These are phyloP conservation scores for Scedosporium boydii DNA, from an alignment of 2,329 filamentous ascomycete species.

Conservation along the genomic window DNA sequence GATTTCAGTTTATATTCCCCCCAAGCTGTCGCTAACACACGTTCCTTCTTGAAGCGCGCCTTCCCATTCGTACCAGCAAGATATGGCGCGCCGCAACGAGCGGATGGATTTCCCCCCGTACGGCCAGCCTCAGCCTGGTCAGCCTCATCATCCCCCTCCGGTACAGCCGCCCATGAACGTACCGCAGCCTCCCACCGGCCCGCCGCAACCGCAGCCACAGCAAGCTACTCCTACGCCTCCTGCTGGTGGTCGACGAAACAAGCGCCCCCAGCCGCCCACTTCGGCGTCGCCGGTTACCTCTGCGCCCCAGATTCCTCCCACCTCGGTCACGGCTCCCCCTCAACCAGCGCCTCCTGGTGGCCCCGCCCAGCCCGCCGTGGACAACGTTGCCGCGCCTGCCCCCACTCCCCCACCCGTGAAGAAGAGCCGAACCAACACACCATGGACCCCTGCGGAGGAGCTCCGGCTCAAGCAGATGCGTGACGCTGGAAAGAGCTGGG, in stretches of 20 bases:
- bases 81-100: constrained; percentile 36
- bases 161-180: constrained; percentile 35
- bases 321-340: constrained; percentile 17
- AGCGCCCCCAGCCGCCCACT: constrained; percentile 26
- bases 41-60: constrained; percentile 24
- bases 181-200: constrained; percentile 19
- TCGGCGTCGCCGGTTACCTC: constrained; percentile 11
- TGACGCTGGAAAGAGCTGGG: constrained; percentile 89
- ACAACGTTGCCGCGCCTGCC: constrained; percentile 12
- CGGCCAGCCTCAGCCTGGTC: constrained; percentile 26
- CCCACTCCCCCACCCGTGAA: constrained; percentile 53
- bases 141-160: constrained; percentile 28
- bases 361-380: constrained; percentile 17
- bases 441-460: constrained; percentile 94
- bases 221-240: constrained; percentile 28
- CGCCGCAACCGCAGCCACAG: constrained; percentile 26
- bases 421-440: constrained; percentile 96
- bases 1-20: constrained; percentile 6
- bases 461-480: constrained; percentile 87
- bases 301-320: constrained; percentile 14
- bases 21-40: constrained; percentile 9
- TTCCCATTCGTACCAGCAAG: constrained; percentile 38
- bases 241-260: constrained; percentile 28
- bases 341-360: constrained; percentile 10
- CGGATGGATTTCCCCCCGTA: constrained; percentile 32